Conservation (phyloP, 257 asterid species). For the Solanum medicagineum region DNA sequence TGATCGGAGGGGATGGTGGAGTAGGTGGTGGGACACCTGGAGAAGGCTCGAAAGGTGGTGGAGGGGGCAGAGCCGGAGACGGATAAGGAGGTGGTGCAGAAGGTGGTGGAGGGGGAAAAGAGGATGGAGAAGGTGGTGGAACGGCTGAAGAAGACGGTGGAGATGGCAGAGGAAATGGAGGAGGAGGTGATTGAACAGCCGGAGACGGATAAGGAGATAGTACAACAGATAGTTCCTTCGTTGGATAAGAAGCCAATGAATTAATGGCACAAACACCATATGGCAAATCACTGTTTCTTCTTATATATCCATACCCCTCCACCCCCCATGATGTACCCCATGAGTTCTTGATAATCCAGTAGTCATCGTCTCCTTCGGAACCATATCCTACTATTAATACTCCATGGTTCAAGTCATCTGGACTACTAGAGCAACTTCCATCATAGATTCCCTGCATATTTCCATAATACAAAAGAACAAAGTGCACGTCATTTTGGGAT, state of each 20-base stretch:
- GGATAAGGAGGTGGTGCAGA: background rate
- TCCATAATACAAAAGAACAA: conserved; percentile 8
- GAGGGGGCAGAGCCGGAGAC: background rate
- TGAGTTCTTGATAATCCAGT: conserved; percentile 27
- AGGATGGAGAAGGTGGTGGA: background rate
- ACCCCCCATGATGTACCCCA: conserved; percentile 29
- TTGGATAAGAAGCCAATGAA: conserved; percentile 25
- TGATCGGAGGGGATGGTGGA: background rate
- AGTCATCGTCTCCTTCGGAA: conserved; percentile 8
- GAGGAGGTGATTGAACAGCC: background rate
- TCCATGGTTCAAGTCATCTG: conserved; percentile 13
- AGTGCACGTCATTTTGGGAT: background rate
- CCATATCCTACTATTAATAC: conserved; percentile 25
- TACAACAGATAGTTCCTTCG: background rate
- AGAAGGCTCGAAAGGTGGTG: background rate
- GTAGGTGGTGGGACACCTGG: background rate
- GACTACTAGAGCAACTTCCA: conserved; percentile 21
- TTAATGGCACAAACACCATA: conserved; percentile 26
- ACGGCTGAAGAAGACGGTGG: background rate
- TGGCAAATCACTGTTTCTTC: conserved; percentile 3
- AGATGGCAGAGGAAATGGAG: background rate
- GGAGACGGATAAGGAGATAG: conserved; percentile 6
- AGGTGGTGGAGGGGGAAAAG: background rate
- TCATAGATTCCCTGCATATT: conserved; percentile 16
- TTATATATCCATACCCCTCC: conserved; percentile 14